Base-by-base conservation (phyloP, 2,329 filamentous ascomycete species). In the Fusarium succisae region DNA sequence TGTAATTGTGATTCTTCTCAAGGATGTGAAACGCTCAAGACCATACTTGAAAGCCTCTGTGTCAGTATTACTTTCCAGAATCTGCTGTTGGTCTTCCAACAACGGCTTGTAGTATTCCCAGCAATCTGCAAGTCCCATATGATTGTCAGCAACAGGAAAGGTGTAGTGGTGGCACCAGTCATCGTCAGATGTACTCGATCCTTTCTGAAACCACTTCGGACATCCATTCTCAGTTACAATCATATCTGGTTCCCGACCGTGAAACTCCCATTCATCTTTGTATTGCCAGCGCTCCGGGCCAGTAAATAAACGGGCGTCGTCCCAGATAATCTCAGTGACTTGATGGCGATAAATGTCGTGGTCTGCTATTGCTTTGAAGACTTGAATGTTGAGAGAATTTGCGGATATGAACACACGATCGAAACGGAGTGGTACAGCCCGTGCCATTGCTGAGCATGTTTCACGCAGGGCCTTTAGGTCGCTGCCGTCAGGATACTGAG, bases 1-100 rank as follows among this genome's bases (percentile, higher is more conserved):
- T 28, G 64, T 41, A 5, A 60, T 14, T 2, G 62, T 60, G 1
- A 66, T 22, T 24, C 45, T 20, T 11, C 24, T 47, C 0, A 66
- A 28, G 10, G 24, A 20, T 8, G 35, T 41, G 17, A 68, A 68
- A 11, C 22, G 65, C 5, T 3, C 3, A 5, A 67, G 35, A 8
- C 45, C 45, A 47, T 67, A 11, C 4, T 67, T 53, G 32, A 68
- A 67, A 6, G 63, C 32, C 8, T 67, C 22, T 4, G 38, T 53
- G 2, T 68, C 65, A 6, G 26, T 17, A 26, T 35, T 15, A 0
- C 14, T 11, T 2, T n/a, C 17, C 2, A 67, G 6, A 17, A 26
- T 20, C 3, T 41, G 13, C 20, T 8, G 5, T 17, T 67, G 65
- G 14, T 67, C 65, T 32, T 41, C 13, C 1, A 67, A 28, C 3